Base-by-base conservation (phyloP, 78 protist genomes). In the Guillardia theta region DNA sequence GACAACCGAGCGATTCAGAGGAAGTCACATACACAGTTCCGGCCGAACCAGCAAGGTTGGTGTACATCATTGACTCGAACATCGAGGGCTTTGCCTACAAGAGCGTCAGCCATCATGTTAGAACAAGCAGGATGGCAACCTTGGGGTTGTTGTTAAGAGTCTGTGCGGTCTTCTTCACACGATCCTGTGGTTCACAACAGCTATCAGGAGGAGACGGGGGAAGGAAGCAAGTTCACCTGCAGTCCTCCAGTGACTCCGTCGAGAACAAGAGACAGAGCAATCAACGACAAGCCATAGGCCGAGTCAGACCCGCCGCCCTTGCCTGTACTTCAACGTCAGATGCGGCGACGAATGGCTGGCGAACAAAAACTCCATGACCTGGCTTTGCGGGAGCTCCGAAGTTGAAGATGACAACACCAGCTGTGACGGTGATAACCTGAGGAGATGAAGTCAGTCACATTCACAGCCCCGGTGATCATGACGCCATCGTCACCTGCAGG, bases 221-320 rank as follows among this genome's bases (percentile, higher is more conserved):
- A 19, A 50, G 58, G 58, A n/a, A n/a, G n/a, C n/a, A n/a, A n/a
- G 58, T 15, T 50, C 30, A 50, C 58, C 58, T 58, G 83, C 27
- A 70, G 9, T 12, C 83, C 83, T 15, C 83, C 83, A 3, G 83
- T 70, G 41, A 70, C 46, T 4, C 83, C 83, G 83, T 70, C 83
- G 41, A 70, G 83, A 43, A 70, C 15, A 43, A 70, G 83, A 15
- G 83, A 70, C 46, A 18, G 21, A 43, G 22, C 83, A 12, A 70
- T 70, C 36, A 70, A 24, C 1, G 83, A 36, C 9, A 70, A 43
- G 83, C 83, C 83, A 24, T 70, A 70, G 45, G 41, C 36, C 4
- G 83, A 70, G 83, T 70, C 83, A 3, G 83, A 70, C 36, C 83
- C 83, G 83, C 83, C 83, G 83, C 36, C 83, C 33, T 70, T 24